Base-by-base conservation (phyloP, 2,329 filamentous ascomycete species). In the Fusarium lyarnte region DNA sequence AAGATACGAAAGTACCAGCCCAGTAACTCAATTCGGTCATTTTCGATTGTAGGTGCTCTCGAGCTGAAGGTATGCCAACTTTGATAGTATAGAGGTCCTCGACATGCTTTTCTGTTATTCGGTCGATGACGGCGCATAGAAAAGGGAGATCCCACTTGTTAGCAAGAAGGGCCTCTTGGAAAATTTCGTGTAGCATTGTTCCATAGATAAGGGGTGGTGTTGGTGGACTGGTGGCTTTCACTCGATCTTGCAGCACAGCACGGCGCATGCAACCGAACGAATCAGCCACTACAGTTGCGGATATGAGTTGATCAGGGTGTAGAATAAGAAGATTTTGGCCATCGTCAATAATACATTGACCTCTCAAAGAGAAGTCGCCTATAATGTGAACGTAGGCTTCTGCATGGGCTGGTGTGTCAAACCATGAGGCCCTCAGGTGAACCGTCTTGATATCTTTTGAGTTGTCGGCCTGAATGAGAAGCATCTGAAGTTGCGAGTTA, bases 281-380 rank as follows among this genome's bases (percentile, higher is more conserved):
- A 81, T 99, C 96, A n/a, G 94, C 95, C 46, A 99, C 93, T 9
- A 97, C 94, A 2, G 96, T 98, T 6, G 96, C 93, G 5, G 96
- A 98, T 58, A 99, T 92, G 38, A 99, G 88, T 82, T 98, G 95
- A 78, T 99, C 96, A 0, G 96, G 96, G 78, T 99, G 95, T 19
- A 99, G 84, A 63, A 99, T 94, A 55, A 99, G 85, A 81, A 98
- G 92, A 76, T 95, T 94, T 54, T 92, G 87, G 6, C 88, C 86
- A 79, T 98, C 94, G 78, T 97, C 93, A 70, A 98, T 87, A 51
- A 97, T 84, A 79, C 95, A 97, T 79, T 91, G 90, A 4, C 93
- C 93, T 21, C 84, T 86, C 2, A 82, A 74, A 64, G 92, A 88
- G 76, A 97, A 97, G 7, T 89, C 83, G 35, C 95, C 95, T 71